Evolutionary conservation across 1,284 basidiomycete genomes (phyloP), one percentile per base, ranked within the genome.

Genomic region (Schizophyllum amplum): DNA sequence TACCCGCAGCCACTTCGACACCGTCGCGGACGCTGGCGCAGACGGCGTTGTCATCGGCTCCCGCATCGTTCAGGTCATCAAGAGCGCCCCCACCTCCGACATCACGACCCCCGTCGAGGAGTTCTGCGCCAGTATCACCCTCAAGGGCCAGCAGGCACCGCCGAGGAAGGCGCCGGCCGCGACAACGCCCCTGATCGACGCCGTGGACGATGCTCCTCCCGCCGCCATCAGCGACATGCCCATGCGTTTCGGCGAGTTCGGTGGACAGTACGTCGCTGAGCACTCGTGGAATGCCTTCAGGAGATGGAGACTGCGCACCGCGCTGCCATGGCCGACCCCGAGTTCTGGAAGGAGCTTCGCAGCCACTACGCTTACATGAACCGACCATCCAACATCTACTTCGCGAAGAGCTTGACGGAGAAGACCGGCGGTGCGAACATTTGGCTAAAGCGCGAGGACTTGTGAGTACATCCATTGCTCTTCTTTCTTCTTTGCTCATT

Each of bases 391-490:
- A 79, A 84, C 62, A 72, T 93, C 47, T 93, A 92, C 71, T 72
- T 83, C 58, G 90, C 90, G 0, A 81, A 88, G 68, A 79, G 87
- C 59, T 73, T 93, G 60, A 90, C 87, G 0, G 82, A 89, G 66
- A 75, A 86, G 60, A 84, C 84, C 55, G 90, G 89, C 21, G 93
- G 93, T 47, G 96, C 97, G 5, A 90, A 86, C 61, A 98, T 99
- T 66, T 99, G 97, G 97, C 76, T 99, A 67, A 99, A 99, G 78
- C 84, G 97, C 47, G 97, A 99, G 74, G 97, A 99, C 66, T 71
- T 97, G 82, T 91, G 66, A 65, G 89, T 76, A 48, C 42, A 53
- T 50, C 11, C 54, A 51, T 42, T 33, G 25, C n/a, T 47, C 57
- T 33, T 11, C 9, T 22, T 54, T 11, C n/a, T n/a, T n/a, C n/a